Percentiles rank a stretch among this genome's conserved stretches.
Conservation (phyloP, 306 rosid genomes). For the Trichosanthes cucumerina region DNA sequence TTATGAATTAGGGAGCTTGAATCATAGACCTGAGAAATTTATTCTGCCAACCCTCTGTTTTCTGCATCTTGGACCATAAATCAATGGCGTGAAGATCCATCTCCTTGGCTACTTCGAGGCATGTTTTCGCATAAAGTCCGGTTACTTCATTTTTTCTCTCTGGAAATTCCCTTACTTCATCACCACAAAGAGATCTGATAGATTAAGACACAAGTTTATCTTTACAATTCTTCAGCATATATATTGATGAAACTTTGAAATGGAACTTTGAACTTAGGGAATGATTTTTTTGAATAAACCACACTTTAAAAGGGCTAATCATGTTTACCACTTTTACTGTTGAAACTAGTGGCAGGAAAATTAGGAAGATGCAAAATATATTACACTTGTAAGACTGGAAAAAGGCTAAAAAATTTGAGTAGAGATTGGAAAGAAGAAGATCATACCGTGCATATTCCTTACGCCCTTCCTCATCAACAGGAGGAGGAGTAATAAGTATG, state of each 20-base stretch:
- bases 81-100: constrained; percentile 39
- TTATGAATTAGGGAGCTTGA: background rate
- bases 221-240: background rate
- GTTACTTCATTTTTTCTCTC: constrained; percentile 82
- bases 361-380: background rate
- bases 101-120: constrained; percentile 63
- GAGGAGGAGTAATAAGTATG: constrained; percentile 84
- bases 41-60: constrained; percentile 82
- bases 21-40: constrained; percentile 60
- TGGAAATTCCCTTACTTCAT: constrained; percentile 42
- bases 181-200: constrained; percentile 55
- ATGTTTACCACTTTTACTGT: background rate
- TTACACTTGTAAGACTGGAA: background rate
- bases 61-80: constrained; percentile 92
- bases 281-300: background rate
- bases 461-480: constrained; percentile 75
- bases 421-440: background rate
- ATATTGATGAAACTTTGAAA: background rate
- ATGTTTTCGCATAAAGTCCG: constrained; percentile 63
- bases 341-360: background rate
- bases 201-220: background rate
- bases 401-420: background rate
- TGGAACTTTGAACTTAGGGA: background rate
- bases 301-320: background rate
- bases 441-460: constrained; percentile 48